Evolutionary conservation across 345 rosid genomes (phyloP), one percentile per base, ranked within the genome.

Genomic region (Crucihimalaya himalaica): DNA sequence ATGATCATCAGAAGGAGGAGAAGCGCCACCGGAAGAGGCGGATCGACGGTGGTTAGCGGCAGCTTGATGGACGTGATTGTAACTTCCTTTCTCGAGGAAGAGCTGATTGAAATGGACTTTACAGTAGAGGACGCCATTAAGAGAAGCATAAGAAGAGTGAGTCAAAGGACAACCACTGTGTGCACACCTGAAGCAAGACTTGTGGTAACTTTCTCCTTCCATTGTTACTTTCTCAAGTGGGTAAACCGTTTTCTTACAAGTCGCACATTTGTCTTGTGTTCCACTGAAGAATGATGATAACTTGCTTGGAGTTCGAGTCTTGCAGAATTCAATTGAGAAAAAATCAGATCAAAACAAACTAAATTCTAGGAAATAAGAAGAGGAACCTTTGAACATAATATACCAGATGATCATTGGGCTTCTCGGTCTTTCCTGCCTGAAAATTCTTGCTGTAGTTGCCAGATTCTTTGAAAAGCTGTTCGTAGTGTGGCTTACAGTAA

Each of bases 391-490:
- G 32, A 52, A 52, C 6, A 48, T 67, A 52, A 52, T 3, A 48
- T 67, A 91, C 98, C 90, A 79, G 51, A 3, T 93, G 47, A 5
- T 93, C 98, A 60, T 72, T 70, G 15, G 78, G 76, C 79, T 29
- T 86, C 55, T 86, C 89, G 11, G 82, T 43, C 83, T 85, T 88
- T 66, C 72, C 93, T 21, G 85, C 23, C 63, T 88, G 80, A 31
- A 77, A 77, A 18, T 71, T 95, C 89, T 92, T 96, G 84, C 87
- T 89, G 80, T 81, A 92, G 84, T 89, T 88, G 25, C 98, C 99
- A 75, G 98, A 87, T 81, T 90, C 97, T 85, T 92, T 96, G 84
- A 89, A 96, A 29, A 96, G 97, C 66, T 90, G 99, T 80, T 96
- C 98, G 55, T 87, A 96, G 74, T 96, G 98, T 73, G 96, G 39